Base-by-base conservation (phyloP, 176 grass and related monocot genomes). In the Oryza coarctata region DNA sequence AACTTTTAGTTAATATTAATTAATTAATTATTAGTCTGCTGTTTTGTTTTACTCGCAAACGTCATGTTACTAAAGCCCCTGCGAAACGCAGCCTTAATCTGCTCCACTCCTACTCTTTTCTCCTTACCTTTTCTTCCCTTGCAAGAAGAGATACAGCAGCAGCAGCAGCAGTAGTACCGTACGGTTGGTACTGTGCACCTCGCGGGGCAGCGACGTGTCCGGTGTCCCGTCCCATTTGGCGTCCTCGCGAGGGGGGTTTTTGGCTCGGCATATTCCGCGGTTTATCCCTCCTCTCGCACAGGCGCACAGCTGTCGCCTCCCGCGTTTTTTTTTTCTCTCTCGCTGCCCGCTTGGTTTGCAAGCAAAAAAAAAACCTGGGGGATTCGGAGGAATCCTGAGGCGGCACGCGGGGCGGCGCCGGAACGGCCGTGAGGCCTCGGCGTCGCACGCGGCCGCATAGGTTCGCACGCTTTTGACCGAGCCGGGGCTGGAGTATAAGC, bases 241-340 rank as follows among this genome's bases (percentile, higher is more conserved):
- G 5, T 43, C 68, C 7, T 60, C 22, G 7, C 55, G 50, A 20
- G 50, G 50, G 6, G 22, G 55, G n/a, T 0, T 50, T 60, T 60
- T 25, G 22, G 55, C 55, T 9, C 29, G 63, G 84, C 80, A 87
- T 83, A 83, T 83, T 65, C 82, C 23, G n/a, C 64, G 30, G 70
- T 4, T 25, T 84, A 88, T 88, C 40, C 79, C 15, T 1, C 31
- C 41, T 9, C n/a, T 26, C 0, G 33, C 5, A 0, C 34, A 35
- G 34, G 6, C 63, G 11, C 23, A 30, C 75, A 86, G 55, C 75
- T 79, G 83, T 72, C 67, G 29, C 74, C 9, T 8, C 22, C 27
- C 18, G 9, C 12, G 45, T 23, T 55, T 12, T 44, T 28, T 65
- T 52, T 32, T 38, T 28, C 29, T 14, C 30, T 30, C 4, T 2